Evolutionary conservation across 768 basidiomycete genomes (phyloP).

Genomic region (Suillus spraguei): DNA sequence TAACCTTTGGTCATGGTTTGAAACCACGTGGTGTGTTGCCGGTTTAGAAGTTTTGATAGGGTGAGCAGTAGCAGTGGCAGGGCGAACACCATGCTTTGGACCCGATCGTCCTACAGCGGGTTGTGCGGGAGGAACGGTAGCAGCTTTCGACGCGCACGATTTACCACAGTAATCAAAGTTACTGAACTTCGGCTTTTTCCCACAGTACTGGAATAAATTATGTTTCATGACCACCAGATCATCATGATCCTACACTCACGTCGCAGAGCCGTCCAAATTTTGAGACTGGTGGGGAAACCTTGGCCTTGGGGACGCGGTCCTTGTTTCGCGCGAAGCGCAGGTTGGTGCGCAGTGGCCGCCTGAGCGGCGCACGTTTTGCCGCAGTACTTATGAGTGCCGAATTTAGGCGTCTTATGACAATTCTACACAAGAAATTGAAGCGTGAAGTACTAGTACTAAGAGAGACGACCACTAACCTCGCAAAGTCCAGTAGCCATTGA

Average conservation of each 20-base stretch:
- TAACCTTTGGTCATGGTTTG: constrained; percentile 23
- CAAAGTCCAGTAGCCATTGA: constrained; percentile 32
- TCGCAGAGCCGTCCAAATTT: constrained; percentile 28
- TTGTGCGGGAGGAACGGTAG: constrained; percentile 25
- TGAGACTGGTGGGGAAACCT: constrained; percentile 14
- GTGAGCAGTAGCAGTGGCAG: constrained; percentile 11
- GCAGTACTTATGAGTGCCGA: constrained; percentile 55
- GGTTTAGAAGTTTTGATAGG: constrained; percentile 19
- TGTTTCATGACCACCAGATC: constrained; percentile 25
- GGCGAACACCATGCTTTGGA: constrained; percentile 21
- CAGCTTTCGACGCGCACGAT: constrained; percentile 58
- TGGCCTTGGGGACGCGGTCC: constrained; percentile 20
- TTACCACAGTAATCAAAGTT: constrained; percentile 66
- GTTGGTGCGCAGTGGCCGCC: constrained; percentile 26
- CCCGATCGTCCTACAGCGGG: constrained; percentile 12
- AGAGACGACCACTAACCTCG: no score
- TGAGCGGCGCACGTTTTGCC: constrained; percentile 56
- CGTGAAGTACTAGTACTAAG: neutral
- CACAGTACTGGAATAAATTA: constrained; percentile 40
- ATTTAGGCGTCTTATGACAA: constrained; percentile 59
- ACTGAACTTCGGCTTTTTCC: constrained; percentile 63
- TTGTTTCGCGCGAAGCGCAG: constrained; percentile 14
- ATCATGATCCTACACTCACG: constrained; percentile 29
- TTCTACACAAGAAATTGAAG: constrained; percentile 37
- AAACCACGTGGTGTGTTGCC: constrained; percentile 16